Percentiles rank a stretch among this genome's conserved stretches.
These are phyloP conservation scores for Piloderma croceum DNA, from an alignment of 768 basidiomycete species.

Conservation along the genomic window DNA sequence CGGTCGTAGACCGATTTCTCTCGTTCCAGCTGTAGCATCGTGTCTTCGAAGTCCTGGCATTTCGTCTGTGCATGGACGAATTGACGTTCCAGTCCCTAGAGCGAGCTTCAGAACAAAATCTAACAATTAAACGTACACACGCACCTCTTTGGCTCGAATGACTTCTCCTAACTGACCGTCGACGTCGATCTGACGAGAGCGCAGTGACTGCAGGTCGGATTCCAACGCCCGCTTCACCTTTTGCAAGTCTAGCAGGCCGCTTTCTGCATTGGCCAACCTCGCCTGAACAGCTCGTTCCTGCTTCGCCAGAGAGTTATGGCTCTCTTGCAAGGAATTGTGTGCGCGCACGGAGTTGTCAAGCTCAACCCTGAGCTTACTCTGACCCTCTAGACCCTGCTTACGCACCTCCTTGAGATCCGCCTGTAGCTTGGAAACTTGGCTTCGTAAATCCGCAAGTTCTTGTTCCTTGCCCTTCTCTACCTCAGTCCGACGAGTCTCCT, in stretches of 20 bases:
- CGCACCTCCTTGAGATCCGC: slow-evolving; percentile 64
- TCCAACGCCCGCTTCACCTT: slow-evolving; percentile 63
- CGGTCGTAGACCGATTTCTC: slow-evolving; percentile 71
- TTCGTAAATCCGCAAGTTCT: slow-evolving; percentile 71
- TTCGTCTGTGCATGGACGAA: slow-evolving; percentile 66
- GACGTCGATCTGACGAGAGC: slow-evolving; percentile 60
- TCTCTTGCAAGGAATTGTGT: slow-evolving; percentile 50
- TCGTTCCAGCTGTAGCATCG: slow-evolving; percentile 75
- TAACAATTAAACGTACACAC: slow-evolving; percentile 10
- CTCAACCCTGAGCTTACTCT: slow-evolving; percentile 73
- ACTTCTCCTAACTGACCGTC: slow-evolving; percentile 61
- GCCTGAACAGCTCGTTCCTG: slow-evolving; percentile 50
- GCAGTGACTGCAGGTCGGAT: slow-evolving; percentile 67
- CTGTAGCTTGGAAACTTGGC: slow-evolving; percentile 55
- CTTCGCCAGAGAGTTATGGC: slow-evolving; percentile 60
- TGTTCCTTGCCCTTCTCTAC: slow-evolving; percentile 84
- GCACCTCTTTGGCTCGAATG: slow-evolving; percentile 68
- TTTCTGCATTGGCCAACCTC: slow-evolving; percentile 44
- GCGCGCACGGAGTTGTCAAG: slow-evolving; percentile 61
- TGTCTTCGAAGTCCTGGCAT: slow-evolving; percentile 84
- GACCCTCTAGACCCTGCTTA: slow-evolving; percentile 52
- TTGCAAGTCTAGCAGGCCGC: slow-evolving; percentile 51
- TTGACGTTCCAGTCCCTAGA: slow-evolving; percentile 72
- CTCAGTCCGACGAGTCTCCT: slow-evolving; percentile 78
- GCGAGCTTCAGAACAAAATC: slow-evolving; percentile 5